Evolutionary conservation across 1,139 yeast species (phyloP).

Genomic region (Diutina ranongensis): DNA sequence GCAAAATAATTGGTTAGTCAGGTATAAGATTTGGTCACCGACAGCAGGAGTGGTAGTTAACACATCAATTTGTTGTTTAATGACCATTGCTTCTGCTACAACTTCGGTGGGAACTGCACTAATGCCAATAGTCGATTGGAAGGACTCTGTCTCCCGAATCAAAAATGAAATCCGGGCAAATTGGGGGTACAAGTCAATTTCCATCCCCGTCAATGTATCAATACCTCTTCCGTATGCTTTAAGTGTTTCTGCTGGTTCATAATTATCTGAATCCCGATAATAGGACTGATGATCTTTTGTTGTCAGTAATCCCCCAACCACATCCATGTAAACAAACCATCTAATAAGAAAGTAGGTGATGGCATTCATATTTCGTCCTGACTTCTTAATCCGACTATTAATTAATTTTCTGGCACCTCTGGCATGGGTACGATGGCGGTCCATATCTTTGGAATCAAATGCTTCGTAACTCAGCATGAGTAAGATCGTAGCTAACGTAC

Average conservation of each 20-base stretch:
- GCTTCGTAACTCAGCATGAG: conserved; percentile 54
- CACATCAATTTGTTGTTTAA: conserved; percentile 8
- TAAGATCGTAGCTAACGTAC: conserved; percentile 55
- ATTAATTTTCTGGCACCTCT: conserved; percentile 63
- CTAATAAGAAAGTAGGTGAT: conserved; percentile 53
- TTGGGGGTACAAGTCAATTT: background rate
- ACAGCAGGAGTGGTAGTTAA: background rate
- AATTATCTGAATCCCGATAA: conserved; percentile 11
- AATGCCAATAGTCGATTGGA: background rate
- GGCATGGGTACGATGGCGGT: conserved; percentile 53
- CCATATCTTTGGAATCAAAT: conserved; percentile 34
- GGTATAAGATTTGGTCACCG: background rate
- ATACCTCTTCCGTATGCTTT: conserved; percentile 2
- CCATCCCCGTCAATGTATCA: conserved; percentile 2
- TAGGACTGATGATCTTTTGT: conserved; percentile 22
- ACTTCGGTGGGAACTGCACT: background rate
- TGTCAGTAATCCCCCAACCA: conserved; percentile 47
- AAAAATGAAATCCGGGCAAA: conserved; percentile 1
- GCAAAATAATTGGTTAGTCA: conserved; percentile 42
- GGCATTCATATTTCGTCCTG: conserved; percentile 16
- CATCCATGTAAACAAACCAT: conserved; percentile 65
- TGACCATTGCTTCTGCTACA: conserved; percentile 8
- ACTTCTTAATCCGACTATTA: conserved; percentile 35
- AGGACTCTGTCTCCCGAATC: background rate
- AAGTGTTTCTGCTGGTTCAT: conserved; percentile 6